Evolutionary conservation across 345 rosid species (phyloP).

Genomic region (Tarenaya hassleriana): DNA sequence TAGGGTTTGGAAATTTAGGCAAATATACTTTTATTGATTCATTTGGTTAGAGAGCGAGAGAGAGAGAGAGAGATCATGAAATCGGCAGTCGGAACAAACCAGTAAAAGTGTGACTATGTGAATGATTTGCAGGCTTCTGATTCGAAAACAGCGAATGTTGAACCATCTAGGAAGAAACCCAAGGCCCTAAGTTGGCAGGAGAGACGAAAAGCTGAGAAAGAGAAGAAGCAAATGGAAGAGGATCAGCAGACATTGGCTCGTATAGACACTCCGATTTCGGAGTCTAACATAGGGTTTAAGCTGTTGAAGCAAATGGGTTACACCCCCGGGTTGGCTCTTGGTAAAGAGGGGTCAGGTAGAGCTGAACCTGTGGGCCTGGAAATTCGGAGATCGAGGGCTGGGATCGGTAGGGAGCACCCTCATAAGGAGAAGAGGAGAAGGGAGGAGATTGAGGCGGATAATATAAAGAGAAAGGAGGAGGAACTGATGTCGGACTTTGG

Average conservation of each 20-base stretch:
- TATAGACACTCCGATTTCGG: slow-evolving; percentile 71
- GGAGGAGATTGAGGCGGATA: slow-evolving; percentile 58
- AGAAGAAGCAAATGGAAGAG: slow-evolving; percentile 67
- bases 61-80: too few species aligned
- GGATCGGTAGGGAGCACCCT: slow-evolving; percentile 81
- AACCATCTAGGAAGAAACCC: slow-evolving; percentile 58
- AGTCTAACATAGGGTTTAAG: slow-evolving; percentile 83
- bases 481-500: slow-evolving; percentile 75
- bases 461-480: slow-evolving; percentile 45
- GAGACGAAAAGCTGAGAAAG: slow-evolving; percentile 59
- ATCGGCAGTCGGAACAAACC: too few species aligned
- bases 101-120: slow-evolving; percentile 2
- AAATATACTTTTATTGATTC: too few species aligned
- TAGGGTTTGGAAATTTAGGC: too few species aligned
- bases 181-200: slow-evolving; percentile 68
- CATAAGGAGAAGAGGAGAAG: slow-evolving; percentile 73
- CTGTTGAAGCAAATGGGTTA: slow-evolving; percentile 91
- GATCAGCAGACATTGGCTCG: slow-evolving; percentile 64
- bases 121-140: slow-evolving; percentile 35
- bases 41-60: too few species aligned
- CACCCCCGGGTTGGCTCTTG: slow-evolving; percentile 79
- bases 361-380: slow-evolving; percentile 73
- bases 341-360: slow-evolving; percentile 65
- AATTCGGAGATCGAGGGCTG: slow-evolving; percentile 80
- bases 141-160: slow-evolving; percentile 23